Evolutionary conservation across 345 rosid species (phyloP), one percentile per base, ranked within the genome.

Genomic region (Rhodamnia argentea): DNA sequence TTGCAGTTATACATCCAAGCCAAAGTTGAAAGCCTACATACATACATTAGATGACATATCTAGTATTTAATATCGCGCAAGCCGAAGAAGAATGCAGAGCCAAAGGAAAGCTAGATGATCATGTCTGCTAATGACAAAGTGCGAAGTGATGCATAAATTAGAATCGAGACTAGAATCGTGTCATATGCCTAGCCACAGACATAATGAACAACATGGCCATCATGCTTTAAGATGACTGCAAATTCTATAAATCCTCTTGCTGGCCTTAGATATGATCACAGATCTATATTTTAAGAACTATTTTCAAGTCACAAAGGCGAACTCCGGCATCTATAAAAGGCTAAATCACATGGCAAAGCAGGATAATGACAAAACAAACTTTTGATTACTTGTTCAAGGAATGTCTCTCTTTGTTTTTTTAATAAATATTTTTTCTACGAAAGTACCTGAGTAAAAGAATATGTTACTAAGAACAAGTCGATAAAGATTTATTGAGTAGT

Each of bases 181-280:
- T 70, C 47, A 37, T 70, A 18, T 70, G 78, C 24, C 78, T 32
- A 37, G 78, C 78, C 78, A 32, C 2, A 0, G 7, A 32, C 24
- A 10, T 16, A 57, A 37, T 37, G 47, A 70, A 18, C 26, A 70
- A 18, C 47, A 37, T 18, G 24, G 78, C 0, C 5, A 3, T 37
- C 78, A 70, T 2, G 0, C 26, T 32, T 37, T 40, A 22, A 0
- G 6, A 37, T 2, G 26, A 70, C 15, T 10, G 24, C 0, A 2
- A 70, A 23, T 70, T 70, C 78, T 37, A 37, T 37, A 70, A 18
- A 70, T 70, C 32, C 78, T 70, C 7, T 1, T 0, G 23, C 78
- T 70, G 13, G 47, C 37, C 78, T 32, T 32, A 70, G 47, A 16
- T 37, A 70, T 70, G 78, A 70, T 16, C 42, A 70, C 13, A 70